Evolutionary conservation across 805 yeast species (phyloP), one percentile per base, ranked within the genome.

Genomic region (Candida multigemmis): DNA sequence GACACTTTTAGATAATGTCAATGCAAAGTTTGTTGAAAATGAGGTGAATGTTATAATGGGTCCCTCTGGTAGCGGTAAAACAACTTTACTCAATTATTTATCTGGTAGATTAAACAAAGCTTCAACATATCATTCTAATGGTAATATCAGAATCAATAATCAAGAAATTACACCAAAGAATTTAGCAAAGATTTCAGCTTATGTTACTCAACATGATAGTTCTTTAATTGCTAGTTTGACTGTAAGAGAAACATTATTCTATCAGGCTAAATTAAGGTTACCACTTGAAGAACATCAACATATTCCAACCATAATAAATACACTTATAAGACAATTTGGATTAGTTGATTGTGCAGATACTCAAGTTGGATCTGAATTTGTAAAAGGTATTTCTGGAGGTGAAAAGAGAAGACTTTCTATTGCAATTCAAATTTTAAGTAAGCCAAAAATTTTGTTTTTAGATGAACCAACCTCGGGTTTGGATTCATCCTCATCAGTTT

Each of bases 381-480:
- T 48, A 3, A 61, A 61, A 28, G 68, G 68, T 1, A 56, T 60
- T 11, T 53, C 61, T 10, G 68, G 68, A 2, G 68, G 50, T 30
- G 95, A 85, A 46, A 82, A 81, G 46, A 65, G 94, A 41, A 63
- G 94, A 38, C 78, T 85, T 0, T 77, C 89, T 0, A 82, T 85
- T 48, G 89, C 87, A 2, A 68, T 82, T 23, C 94, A 84, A 45
- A 55, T 85, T 19, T 54, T 85, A 21, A 74, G 77, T 32, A 74
- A 74, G 31, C 89, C 93, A 0, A 74, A 74, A 31, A 63, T 85
- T 20, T 47, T 85, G 19, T 64, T 85, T 26, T 50, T 85, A 14
- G 95, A 85, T 50, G 95, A 85, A 44, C 94, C 95, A 2, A 85
- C 94, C 1, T 81, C 93, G 4, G 95, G 95, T 0, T 60, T 85